Evolutionary conservation across 495 filamentous ascomycete genomes (phyloP).

Genomic region (Hyaloscypha finlandica): DNA sequence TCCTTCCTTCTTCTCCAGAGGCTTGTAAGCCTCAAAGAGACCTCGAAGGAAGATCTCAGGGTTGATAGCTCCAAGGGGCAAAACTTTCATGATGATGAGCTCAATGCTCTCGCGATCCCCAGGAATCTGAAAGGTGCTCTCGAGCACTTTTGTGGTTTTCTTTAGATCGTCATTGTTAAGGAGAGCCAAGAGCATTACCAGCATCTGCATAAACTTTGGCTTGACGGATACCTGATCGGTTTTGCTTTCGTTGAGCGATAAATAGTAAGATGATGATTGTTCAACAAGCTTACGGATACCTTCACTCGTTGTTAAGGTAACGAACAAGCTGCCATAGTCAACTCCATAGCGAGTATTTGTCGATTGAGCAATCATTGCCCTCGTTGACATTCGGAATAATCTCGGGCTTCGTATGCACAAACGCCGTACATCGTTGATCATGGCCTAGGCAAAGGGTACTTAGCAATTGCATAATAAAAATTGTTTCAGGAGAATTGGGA

Average conservation of each 20-base stretch:
- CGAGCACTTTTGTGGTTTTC: constrained; percentile 37
- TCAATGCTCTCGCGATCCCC: constrained; percentile 36
- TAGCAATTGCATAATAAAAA: constrained; percentile 31
- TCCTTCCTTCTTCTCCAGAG: neutral
- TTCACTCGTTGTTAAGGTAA: constrained; percentile 40
- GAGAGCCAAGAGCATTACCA: constrained; percentile 39
- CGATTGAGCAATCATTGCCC: constrained; percentile 37
- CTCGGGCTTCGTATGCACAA: constrained; percentile 40
- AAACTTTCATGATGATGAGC: constrained; percentile 30
- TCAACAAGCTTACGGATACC: constrained; percentile 41
- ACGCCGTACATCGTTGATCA: constrained; percentile 42
- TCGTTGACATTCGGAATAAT: constrained; percentile 40
- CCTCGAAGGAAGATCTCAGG: constrained; percentile 34
- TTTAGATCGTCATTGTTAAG: constrained; percentile 38
- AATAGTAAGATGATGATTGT: constrained; percentile 38
- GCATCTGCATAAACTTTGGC: constrained; percentile 42
- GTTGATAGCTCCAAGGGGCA: constrained; percentile 38
- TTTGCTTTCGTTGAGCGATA: constrained; percentile 35
- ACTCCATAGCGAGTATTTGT: constrained; percentile 41
- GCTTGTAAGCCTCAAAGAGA: constrained; percentile 1
- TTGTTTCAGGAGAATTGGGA: constrained; percentile 16
- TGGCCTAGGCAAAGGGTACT: constrained; percentile 5
- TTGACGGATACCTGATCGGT: constrained; percentile 32
- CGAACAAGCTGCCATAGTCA: constrained; percentile 36
- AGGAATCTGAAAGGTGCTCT: constrained; percentile 36